These are phyloP conservation scores for Pseudogymnoascus sp. DNA, from an alignment of 2,329 filamentous ascomycete species.

Conservation along the genomic window DNA sequence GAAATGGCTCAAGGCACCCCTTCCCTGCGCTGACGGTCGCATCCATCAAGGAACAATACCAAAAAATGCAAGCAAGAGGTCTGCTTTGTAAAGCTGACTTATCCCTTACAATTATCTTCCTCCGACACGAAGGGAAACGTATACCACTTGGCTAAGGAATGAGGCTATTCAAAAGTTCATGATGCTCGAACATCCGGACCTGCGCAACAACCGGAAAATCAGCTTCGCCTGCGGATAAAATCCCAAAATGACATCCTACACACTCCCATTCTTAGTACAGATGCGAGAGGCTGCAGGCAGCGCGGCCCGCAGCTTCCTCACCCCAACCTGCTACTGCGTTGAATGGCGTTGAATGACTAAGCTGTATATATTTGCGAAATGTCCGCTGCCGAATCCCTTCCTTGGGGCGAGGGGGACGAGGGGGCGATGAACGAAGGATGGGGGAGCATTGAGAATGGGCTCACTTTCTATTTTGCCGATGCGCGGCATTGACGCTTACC, in stretches of 20 bases:
- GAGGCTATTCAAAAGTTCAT: neutral
- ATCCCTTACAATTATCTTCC: neutral
- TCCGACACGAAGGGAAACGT: neutral
- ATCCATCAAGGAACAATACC: neutral
- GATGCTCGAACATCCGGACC: neutral
- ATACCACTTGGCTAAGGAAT: neutral
- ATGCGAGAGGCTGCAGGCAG: neutral
- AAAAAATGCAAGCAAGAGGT: neutral
- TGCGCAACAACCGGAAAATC: neutral
- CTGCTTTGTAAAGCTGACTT: constrained; percentile 4
- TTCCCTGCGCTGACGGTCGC: neutral
- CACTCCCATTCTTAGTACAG: neutral
- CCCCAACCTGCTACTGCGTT: neutral
- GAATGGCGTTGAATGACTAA: neutral
- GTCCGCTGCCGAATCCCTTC: neutral
- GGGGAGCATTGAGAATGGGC: neutral
- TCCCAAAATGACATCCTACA: neutral
- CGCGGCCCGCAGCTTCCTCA: constrained; percentile 3
- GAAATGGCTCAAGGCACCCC: neutral
- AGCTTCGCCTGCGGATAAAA: neutral
- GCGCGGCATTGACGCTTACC: constrained; percentile 7
- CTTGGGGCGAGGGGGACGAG: neutral
- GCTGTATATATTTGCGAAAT: neutral
- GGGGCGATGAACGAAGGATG: neutral
- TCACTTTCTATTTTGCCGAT: constrained; percentile 9